These are phyloP conservation scores for Passiflora organensis DNA, from an alignment of 345 rosid genomes.

Conservation along the genomic window DNA sequence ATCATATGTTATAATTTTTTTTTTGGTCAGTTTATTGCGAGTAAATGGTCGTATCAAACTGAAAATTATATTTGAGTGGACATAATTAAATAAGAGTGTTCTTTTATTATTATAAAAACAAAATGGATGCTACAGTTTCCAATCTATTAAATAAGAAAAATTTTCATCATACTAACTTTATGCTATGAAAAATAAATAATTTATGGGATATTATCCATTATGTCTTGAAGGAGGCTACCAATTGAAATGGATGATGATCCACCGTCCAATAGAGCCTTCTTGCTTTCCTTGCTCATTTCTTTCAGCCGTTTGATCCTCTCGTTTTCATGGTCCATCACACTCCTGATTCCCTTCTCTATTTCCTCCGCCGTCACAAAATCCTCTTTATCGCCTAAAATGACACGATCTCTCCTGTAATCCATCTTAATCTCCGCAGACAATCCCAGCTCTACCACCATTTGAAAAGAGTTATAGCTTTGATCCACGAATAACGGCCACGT, in stretches of 20 bases:
- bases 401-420: not conserved
- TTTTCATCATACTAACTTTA: too few relatives aligned
- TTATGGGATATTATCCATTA: too few relatives aligned
- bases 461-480: conserved; percentile 3
- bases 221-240: not conserved
- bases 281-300: not conserved
- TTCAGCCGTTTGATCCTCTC: not conserved
- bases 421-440: too few relatives aligned
- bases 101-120: too few relatives aligned
- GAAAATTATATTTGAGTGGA: too few relatives aligned
- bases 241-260: conserved; percentile 4
- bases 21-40: too few relatives aligned
- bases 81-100: too few relatives aligned
- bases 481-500: conserved; percentile 5
- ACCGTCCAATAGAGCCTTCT: not conserved
- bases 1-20: too few relatives aligned
- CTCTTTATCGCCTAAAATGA: not conserved
- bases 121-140: too few relatives aligned
- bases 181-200: too few relatives aligned
- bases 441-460: conserved; percentile 3
- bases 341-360: not conserved
- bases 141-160: too few relatives aligned
- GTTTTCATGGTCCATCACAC: not conserved
- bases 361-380: not conserved
- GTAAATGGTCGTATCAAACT: too few relatives aligned